Evolutionary conservation across 2,329 filamentous ascomycete species (phyloP), one percentile per base, ranked within the genome.

Genomic region (Fusarium poae): DNA sequence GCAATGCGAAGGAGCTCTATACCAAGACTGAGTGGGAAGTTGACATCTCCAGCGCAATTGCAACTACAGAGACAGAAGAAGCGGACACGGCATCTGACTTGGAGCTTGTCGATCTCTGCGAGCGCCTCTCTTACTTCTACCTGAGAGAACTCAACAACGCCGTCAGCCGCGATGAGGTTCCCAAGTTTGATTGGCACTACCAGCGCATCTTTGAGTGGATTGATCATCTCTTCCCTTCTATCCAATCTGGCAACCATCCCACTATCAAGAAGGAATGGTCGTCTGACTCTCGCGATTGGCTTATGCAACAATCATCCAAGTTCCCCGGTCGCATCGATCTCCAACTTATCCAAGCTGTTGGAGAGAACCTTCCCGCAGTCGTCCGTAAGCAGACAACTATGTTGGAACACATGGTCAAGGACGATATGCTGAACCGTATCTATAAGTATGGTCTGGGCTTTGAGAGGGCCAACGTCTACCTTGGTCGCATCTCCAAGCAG

Each of bases 381-480:
- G 69, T 84, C 13, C 71, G 74, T 1, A 78, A 76, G 5, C 70
- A 77, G 37, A 74, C 61, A 8, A 78, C 70, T 5, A 77, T 81
- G 55, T 72, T 82, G 10, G 81, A 82, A 55, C 72, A 77, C 45
- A 63, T 83, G 51, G 73, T 70, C 32, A 67, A 76, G 30, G 72
- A 81, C 18, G 72, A 76, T 10, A 63, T 81, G 39, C 65, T 82
- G 3, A 69, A 77, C 12, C 56, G 72, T 9, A 76, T 79, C 44
- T 82, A 83, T 57, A 58, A 65, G 48, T 35, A 21, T 37, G 57
- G 57, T 5, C 32, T 65, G 4, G 51, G 64, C 3, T 46, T 65
- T 1, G 34, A 46, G 25, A 46, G 63, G 72, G 39, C 23, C 23
- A 37, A 48, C n/a, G 8, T 71, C 11, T 77, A 23, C 74, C 72